These are phyloP conservation scores for Pyrenula aspistea DNA, from an alignment of 495 filamentous ascomycete species.

Conservation along the genomic window DNA sequence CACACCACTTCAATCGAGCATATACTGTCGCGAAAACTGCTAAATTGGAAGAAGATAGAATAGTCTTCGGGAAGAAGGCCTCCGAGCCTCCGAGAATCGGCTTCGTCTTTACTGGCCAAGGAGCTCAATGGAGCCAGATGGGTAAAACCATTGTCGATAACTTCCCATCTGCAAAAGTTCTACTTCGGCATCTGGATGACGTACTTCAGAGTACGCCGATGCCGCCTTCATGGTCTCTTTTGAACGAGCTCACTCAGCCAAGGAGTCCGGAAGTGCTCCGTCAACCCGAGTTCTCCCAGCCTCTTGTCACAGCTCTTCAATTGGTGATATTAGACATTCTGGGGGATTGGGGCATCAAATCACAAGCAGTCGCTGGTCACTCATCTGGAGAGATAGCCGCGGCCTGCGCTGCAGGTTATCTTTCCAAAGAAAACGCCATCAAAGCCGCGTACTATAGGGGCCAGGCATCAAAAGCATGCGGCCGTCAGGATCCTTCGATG, in stretches of 20 bases:
- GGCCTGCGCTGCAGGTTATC: constrained; percentile 8
- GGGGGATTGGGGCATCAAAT: constrained; percentile 8
- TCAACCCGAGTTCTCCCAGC: constrained; percentile 9
- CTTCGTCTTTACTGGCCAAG: constrained; percentile 33
- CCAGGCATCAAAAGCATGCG: neutral
- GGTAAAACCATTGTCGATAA: constrained; percentile 15
- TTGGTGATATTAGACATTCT: constrained; percentile 11
- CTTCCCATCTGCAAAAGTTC: constrained; percentile 1
- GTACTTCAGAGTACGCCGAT: constrained; percentile 2
- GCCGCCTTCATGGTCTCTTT: constrained; percentile 8
- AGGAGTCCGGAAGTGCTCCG: neutral
- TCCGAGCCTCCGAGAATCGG: constrained; percentile 7
- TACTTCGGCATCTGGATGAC: constrained; percentile 1
- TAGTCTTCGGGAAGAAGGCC: constrained; percentile 6
- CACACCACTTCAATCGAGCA: constrained; percentile 9
- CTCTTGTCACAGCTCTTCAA: constrained; percentile 13
- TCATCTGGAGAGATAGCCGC: constrained; percentile 16
- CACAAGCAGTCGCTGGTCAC: constrained; percentile 7
- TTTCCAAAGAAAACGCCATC: constrained; percentile 6
- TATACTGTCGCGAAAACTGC: constrained; percentile 2
- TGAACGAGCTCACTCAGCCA: neutral
- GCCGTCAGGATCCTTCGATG: neutral
- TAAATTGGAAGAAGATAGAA: neutral
- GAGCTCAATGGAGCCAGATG: constrained; percentile 32
- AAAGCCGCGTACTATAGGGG: constrained; percentile 9